phyloP scores from a whole-genome alignment of 495 filamentous ascomycete species.

The Hypoxylon intermedium region DNA sequence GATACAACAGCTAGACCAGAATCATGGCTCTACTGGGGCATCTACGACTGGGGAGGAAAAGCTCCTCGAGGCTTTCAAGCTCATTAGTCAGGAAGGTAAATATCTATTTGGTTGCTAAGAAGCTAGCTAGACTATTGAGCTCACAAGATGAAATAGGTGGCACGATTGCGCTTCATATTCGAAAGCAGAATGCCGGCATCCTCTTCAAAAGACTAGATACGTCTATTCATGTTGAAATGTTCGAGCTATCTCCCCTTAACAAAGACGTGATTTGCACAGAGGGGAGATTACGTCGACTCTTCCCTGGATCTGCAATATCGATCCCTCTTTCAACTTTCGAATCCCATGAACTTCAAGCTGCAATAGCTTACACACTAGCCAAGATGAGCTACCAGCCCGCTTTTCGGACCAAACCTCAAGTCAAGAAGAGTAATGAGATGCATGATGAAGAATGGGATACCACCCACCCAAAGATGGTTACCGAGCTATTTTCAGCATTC shows the following conservation, averaged over 20 bases:
- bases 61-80: no score
- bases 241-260: slow-evolving; percentile 63
- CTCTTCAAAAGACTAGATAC: slow-evolving; percentile 49
- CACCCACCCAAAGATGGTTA: slow-evolving; percentile 60
- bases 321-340: slow-evolving; percentile 45
- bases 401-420: slow-evolving; percentile 46
- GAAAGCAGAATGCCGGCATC: slow-evolving; percentile 67
- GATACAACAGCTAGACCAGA: no score
- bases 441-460: slow-evolving; percentile 63
- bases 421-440: slow-evolving; percentile 47
- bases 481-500: slow-evolving; percentile 59
- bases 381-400: slow-evolving; percentile 53
- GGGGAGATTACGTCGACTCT: slow-evolving; percentile 61
- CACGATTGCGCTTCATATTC: slow-evolving; percentile 53
- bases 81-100: no score
- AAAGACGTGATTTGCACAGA: slow-evolving; percentile 51
- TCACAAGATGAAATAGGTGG: no score
- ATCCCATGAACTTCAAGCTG: slow-evolving; percentile 45
- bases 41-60: no score
- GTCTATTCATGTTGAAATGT: slow-evolving; percentile 58
- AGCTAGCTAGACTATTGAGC: no score
- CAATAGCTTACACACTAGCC: slow-evolving; percentile 51
- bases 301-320: slow-evolving; percentile 59
- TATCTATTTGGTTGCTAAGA: no score
- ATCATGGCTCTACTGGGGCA: no score